Evolutionary conservation across 768 basidiomycete genomes (phyloP).

Genomic region (Pluteus cervinus): DNA sequence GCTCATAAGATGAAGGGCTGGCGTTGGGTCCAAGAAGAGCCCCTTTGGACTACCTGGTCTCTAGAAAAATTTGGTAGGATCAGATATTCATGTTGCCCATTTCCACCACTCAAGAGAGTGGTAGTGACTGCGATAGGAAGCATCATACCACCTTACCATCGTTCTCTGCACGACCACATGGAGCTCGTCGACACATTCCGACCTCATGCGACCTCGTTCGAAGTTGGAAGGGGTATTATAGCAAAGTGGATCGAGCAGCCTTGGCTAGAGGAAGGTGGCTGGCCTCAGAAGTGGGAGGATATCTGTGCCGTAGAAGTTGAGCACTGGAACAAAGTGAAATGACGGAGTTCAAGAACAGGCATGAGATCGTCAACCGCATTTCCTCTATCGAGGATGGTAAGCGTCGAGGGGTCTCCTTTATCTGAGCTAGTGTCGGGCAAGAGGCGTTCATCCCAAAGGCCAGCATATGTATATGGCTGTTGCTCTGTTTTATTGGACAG

Average conservation of each 20-base stretch:
- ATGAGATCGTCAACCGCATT: no score
- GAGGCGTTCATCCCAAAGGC: no score
- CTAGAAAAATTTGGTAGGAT: constrained; percentile 68
- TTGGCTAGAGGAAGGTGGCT: constrained; percentile 58
- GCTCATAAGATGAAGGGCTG: constrained; percentile 69
- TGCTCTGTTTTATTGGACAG: no score
- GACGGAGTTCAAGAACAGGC: no score
- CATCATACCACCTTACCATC: constrained; percentile 60
- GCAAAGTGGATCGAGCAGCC: constrained; percentile 67
- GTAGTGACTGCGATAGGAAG: constrained; percentile 50
- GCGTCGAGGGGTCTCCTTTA: no score
- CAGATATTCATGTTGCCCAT: background rate
- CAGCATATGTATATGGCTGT: no score
- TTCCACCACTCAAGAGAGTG: no score
- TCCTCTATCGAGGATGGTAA: no score
- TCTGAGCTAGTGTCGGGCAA: no score
- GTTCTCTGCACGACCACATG: constrained; percentile 51
- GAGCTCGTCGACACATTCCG: constrained; percentile 54
- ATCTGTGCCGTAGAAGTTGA: constrained; percentile 74
- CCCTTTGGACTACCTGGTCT: constrained; percentile 80
- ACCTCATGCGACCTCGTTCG: constrained; percentile 63
- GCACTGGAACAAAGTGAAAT: constrained; percentile 46
- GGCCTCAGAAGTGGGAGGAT: constrained; percentile 74
- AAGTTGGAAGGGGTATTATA: constrained; percentile 57
- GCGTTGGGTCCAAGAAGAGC: constrained; percentile 64